Evolutionary conservation across 495 filamentous ascomycete genomes (phyloP).

Genomic region (Aspergillus taichungensis): DNA sequence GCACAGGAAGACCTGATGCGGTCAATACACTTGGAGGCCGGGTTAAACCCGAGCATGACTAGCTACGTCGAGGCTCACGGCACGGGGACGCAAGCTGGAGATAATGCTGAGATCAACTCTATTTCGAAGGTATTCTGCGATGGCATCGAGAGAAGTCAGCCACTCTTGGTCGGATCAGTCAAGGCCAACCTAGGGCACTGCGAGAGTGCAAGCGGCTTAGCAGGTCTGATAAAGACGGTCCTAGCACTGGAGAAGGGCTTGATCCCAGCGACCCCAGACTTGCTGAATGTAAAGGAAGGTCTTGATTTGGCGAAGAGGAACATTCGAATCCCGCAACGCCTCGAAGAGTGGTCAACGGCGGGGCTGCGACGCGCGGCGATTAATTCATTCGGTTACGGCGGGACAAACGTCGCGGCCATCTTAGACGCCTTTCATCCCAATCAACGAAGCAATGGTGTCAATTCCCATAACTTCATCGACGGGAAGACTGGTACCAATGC

Average conservation of each 20-base stretch:
- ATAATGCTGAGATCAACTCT: neutral
- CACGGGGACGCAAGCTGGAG: conserved; percentile 39
- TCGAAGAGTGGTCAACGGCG: conserved; percentile 22
- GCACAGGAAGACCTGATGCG: conserved; percentile 25
- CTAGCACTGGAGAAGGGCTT: conserved; percentile 48
- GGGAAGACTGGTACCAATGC: neutral
- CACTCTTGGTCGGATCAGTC: conserved; percentile 24
- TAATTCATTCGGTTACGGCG: conserved; percentile 59
- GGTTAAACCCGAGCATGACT: conserved; percentile 14
- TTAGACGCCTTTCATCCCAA: neutral
- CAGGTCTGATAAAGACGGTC: conserved; percentile 50
- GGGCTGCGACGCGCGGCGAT: conserved; percentile 38
- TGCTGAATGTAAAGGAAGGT: conserved; percentile 25
- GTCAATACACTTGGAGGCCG: conserved; percentile 11
- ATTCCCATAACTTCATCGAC: neutral
- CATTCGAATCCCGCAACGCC: conserved; percentile 4
- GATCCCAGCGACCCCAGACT: conserved; percentile 29
- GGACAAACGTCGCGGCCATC: conserved; percentile 53
- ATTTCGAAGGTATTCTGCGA: neutral
- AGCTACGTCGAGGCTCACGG: conserved; percentile 31
- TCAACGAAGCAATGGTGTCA: neutral
- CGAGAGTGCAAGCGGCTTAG: conserved; percentile 50
- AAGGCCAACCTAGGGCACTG: conserved; percentile 43
- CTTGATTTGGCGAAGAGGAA: conserved; percentile 13
- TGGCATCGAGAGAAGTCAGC: neutral